Conservation (phyloP, 352 stramenopile genomes). For the Pythium guiyangense region DNA sequence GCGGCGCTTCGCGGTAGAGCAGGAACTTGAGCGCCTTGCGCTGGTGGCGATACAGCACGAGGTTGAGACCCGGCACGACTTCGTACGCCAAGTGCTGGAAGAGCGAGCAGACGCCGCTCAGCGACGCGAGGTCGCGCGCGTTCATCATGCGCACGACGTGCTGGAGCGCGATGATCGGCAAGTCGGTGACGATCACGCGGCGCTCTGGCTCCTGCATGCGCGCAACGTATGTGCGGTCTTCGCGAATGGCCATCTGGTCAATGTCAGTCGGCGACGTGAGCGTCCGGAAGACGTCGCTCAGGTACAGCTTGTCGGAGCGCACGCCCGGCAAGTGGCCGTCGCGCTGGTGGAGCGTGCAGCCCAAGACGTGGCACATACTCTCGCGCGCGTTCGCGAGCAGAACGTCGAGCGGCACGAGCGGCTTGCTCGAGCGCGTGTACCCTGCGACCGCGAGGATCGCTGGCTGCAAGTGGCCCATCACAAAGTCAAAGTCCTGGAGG, state of each 20-base stretch:
- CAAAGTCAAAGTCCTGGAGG: conserved; percentile 51
- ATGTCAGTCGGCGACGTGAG: conserved; percentile 55
- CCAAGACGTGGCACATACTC: conserved; percentile 63
- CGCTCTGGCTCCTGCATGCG: conserved; percentile 35
- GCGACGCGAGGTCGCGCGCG: conserved; percentile 46
- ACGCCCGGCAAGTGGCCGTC: conserved; percentile 3
- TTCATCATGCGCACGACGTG: conserved; percentile 55
- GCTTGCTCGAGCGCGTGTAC: conserved; percentile 10
- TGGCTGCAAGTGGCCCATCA: conserved; percentile 54
- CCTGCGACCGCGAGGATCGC: conserved; percentile 28
- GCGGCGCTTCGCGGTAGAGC: conserved; percentile 53
- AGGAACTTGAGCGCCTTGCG: conserved; percentile 76
- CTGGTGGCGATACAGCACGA: conserved; percentile 75
- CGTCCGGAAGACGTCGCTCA: conserved; percentile 68
- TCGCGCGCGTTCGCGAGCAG: conserved; percentile 27
- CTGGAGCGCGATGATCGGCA: conserved; percentile 56
- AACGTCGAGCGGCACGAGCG: conserved; percentile 8
- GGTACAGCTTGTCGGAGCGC: conserved; percentile 26
- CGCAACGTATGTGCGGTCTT: conserved; percentile 52
- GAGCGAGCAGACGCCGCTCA: conserved; percentile 61
- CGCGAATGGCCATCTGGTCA: conserved; percentile 62
- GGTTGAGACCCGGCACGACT: conserved; percentile 67
- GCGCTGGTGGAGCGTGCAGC: conserved; percentile 46
- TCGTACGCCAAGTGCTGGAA: conserved; percentile 84
- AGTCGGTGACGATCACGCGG: conserved; percentile 53